Evolutionary conservation across 352 stramenopile species (phyloP).

Genomic region (Plasmopara halstedii): DNA sequence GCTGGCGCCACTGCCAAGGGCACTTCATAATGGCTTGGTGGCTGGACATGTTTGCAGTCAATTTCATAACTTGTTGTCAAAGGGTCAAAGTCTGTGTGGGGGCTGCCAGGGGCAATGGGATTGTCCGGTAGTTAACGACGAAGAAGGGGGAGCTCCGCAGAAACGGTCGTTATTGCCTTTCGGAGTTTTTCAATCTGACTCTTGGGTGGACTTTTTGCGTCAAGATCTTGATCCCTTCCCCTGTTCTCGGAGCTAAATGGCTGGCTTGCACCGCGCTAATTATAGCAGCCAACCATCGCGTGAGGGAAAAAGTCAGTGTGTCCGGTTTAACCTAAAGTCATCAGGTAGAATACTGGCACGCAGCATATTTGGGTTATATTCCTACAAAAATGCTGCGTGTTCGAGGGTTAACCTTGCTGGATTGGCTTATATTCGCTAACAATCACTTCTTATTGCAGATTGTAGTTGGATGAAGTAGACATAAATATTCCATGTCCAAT

Average conservation of each 20-base stretch:
- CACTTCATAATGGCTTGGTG: constrained; percentile 86
- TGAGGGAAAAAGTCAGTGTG: too few species aligned
- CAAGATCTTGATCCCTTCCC: constrained; percentile 29
- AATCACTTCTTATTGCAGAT: too few species aligned
- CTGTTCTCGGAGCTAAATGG: constrained; percentile 27
- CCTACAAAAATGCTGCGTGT: too few species aligned
- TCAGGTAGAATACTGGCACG: too few species aligned
- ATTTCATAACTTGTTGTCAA: constrained; percentile 32
- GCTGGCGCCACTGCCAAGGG: constrained; percentile 80
- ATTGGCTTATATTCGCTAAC: too few species aligned
- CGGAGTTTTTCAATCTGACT: constrained; percentile 22
- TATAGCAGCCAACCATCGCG: constrained; percentile 16
- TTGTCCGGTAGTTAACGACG: too few species aligned
- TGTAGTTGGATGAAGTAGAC: too few species aligned
- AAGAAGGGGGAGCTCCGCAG: constrained; percentile 2
- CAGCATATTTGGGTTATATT: too few species aligned
- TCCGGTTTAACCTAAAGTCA: too few species aligned
- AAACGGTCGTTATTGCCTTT: constrained; percentile 10
- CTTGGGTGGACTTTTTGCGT: constrained; percentile 19
- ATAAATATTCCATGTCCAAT: too few species aligned
- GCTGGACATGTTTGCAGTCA: constrained; percentile 36
- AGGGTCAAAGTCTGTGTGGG: neutral
- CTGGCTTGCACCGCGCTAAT: constrained; percentile 10
- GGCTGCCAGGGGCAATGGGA: neutral
- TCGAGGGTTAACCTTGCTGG: too few species aligned